Conservation (phyloP, 116 monocot species). For the Trichopus zeylanicus region DNA sequence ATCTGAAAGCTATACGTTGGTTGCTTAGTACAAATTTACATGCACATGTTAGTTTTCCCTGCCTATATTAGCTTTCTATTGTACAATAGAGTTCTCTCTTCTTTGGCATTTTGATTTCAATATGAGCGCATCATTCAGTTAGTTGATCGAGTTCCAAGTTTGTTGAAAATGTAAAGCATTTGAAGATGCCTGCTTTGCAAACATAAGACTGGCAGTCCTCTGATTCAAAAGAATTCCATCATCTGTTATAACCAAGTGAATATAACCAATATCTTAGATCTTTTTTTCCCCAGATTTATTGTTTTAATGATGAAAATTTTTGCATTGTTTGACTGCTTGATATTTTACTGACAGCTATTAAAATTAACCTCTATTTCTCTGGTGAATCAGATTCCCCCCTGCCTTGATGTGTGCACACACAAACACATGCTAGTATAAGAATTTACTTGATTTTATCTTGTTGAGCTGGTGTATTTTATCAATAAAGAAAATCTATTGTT, state of each 20-base stretch:
- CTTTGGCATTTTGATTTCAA: background rate
- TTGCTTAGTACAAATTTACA: background rate
- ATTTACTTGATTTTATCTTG: too few relatives aligned
- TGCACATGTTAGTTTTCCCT: too few relatives aligned
- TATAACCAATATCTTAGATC: background rate
- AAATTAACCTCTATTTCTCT: too few relatives aligned
- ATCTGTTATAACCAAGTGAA: background rate
- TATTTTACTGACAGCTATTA: too few relatives aligned
- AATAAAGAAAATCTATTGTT: too few relatives aligned
- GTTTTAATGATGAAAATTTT: too few relatives aligned
- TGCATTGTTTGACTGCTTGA: too few relatives aligned
- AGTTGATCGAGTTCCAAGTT: background rate
- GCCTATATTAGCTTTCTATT: background rate
- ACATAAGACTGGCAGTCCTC: background rate
- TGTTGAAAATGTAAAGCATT: background rate
- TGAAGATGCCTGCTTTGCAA: background rate
- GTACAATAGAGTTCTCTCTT: background rate
- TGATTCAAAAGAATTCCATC: background rate
- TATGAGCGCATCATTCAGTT: background rate
- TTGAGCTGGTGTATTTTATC: too few relatives aligned
- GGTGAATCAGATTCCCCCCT: too few relatives aligned
- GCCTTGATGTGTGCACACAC: too few relatives aligned
- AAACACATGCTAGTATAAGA: too few relatives aligned
- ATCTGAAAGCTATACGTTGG: background rate
- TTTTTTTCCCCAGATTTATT: too few relatives aligned